Base-by-base conservation (phyloP, 1,139 yeast genomes). In the Candida tropicalis region DNA sequence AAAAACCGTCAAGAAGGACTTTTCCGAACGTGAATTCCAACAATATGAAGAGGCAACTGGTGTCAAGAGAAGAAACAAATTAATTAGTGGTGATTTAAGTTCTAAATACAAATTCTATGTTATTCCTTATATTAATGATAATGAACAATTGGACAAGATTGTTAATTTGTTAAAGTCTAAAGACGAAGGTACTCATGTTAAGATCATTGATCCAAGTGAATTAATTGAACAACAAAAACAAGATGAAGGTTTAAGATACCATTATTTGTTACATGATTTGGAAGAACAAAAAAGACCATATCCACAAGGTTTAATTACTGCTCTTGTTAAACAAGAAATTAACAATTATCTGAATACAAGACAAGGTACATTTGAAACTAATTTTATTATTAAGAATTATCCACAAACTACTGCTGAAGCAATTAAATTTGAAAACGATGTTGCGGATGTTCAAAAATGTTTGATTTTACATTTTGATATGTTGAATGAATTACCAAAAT, bases 331-430 rank as follows among this genome's bases (percentile, higher is more conserved):
- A 41, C 69, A 74, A 46, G 77, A 77, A 47, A 56, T 82, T 27
- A 53, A 61, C 16, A 61, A 64, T 13, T 62, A 68, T 42, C 56
- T 70, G 47, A 63, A 70, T 47, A 71, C 77, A 7, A 62, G 74
- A 16, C 65, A 68, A 16, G 75, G 78, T 2, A 68, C 68, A 16
- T 65, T 66, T 42, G 73, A 70, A 39, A 72, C 78, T 13, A 68
- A 73, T 35, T 71, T 78, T 39, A 54, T 82, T 3, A 55, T 79
- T 41, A 59, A 71, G 28, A 77, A 81, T 54, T 82, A 79, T 53
- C 88, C 89, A 4, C 77, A 70, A 49, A 65, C 70, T 17, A 74
- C 84, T 29, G 75, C 74, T 37, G 88, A 83, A 49, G 87, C 87
- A 9, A 77, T 82, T 45, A 79, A 77, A 52, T 79, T 79, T 52